These are phyloP conservation scores for Miscanthus lutarioriparius DNA, from an alignment of 176 grass and related monocot genomes.

Conservation along the genomic window DNA sequence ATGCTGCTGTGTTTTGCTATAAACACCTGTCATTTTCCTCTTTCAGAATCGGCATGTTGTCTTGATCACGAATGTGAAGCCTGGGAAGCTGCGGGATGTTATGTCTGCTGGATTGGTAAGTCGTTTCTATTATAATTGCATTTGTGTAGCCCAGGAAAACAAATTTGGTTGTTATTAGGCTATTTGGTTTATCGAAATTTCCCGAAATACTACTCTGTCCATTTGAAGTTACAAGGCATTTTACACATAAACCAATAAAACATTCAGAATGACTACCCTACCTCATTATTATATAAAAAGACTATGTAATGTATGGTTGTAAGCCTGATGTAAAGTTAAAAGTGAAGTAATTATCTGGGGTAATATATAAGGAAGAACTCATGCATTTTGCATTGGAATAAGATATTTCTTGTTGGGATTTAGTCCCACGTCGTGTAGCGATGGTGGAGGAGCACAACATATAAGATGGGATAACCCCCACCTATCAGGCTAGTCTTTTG, in stretches of 20 bases:
- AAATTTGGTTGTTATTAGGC: conserved; percentile 7
- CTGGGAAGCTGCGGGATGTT: conserved; percentile 89
- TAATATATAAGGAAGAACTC: background rate
- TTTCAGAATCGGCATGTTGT: conserved; percentile 82
- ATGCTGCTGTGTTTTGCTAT: conserved; percentile 18
- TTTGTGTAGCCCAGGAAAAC: conserved; percentile 26
- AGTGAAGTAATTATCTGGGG: background rate
- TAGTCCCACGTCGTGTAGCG: too few relatives aligned
- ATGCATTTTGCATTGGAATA: background rate
- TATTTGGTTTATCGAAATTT: conserved; percentile 9
- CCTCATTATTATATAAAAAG: background rate
- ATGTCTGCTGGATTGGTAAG: conserved; percentile 96
- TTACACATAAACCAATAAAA: background rate
- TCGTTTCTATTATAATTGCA: conserved; percentile 13
- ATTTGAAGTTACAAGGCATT: background rate
- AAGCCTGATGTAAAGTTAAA: background rate
- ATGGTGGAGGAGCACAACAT: too few relatives aligned
- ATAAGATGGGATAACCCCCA: too few relatives aligned
- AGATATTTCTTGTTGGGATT: background rate
- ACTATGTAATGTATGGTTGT: background rate
- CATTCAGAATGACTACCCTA: background rate
- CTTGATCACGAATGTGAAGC: conserved; percentile 98
- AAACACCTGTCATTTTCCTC: conserved; percentile 28
- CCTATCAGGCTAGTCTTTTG: too few relatives aligned
- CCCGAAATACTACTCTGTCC: background rate